phyloP scores from a whole-genome alignment of 305 asterid genomes.

The Ilex paraguariensis region DNA sequence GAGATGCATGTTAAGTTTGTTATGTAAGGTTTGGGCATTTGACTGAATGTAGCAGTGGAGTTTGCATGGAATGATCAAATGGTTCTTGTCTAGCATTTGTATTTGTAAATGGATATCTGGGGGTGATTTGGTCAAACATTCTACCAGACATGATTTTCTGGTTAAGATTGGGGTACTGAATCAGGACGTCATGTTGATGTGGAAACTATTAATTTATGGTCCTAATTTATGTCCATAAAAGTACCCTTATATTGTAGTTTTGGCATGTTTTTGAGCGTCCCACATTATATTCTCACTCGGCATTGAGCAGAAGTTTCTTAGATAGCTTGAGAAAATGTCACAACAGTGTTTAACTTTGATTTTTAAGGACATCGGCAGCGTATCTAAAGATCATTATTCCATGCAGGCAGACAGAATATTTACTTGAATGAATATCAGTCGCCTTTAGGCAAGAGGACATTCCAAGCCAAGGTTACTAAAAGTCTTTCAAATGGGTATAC shows the following conservation, averaged over 20 bases:
- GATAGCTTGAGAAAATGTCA: conserved; percentile 10
- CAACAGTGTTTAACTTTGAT: conserved; percentile 4
- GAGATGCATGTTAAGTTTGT: too few relatives aligned
- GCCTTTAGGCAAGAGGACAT: conserved; percentile 54
- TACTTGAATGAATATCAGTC: conserved; percentile 48
- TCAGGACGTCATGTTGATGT: too few relatives aligned
- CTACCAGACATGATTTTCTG: too few relatives aligned
- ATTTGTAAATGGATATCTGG: too few relatives aligned
- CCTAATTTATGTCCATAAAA: too few relatives aligned
- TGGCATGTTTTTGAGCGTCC: neutral
- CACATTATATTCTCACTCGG: neutral
- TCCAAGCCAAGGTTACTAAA: conserved; percentile 82
- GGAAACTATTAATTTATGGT: too few relatives aligned
- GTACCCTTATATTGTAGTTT: neutral
- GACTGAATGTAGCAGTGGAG: too few relatives aligned
- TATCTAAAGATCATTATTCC: conserved; percentile 14
- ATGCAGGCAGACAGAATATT: conserved; percentile 53
- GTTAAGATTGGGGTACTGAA: too few relatives aligned
- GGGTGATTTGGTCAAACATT: too few relatives aligned
- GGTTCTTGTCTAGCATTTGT: too few relatives aligned
- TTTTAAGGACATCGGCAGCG: conserved; percentile 8
- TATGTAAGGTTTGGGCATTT: too few relatives aligned
- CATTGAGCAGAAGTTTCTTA: neutral
- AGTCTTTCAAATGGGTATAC: conserved; percentile 59
- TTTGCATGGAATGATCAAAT: too few relatives aligned